Percentiles rank a stretch among this genome's conserved stretches.
These are phyloP conservation scores for Candida dubliniensis DNA, from an alignment of 1,139 yeast species.

Conservation along the genomic window DNA sequence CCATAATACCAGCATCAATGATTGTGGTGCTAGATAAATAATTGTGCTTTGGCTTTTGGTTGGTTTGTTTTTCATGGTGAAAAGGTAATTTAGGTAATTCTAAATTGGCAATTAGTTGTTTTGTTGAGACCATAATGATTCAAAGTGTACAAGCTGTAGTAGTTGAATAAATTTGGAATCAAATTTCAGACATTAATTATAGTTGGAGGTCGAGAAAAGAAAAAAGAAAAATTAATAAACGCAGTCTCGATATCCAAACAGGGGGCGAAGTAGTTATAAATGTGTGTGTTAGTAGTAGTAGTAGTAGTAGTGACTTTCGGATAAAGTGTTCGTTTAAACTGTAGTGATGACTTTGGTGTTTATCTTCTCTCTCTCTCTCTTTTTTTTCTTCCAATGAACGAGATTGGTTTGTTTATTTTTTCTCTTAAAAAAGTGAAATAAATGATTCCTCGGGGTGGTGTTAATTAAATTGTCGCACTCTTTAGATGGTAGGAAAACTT, in stretches of 20 bases:
- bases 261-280: too few relatives aligned
- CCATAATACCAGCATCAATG: slow-evolving; percentile 17
- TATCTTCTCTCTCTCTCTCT: too few relatives aligned
- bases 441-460: background rate
- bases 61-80: background rate
- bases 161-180: background rate
- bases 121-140: slow-evolving; percentile 14
- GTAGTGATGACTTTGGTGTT: too few relatives aligned
- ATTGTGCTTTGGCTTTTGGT: background rate
- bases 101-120: slow-evolving; percentile 17
- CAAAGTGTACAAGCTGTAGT: background rate
- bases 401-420: too few relatives aligned
- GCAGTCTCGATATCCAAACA: too few relatives aligned
- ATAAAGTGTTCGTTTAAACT: too few relatives aligned
- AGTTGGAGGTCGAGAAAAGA: background rate
- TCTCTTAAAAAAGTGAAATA: too few relatives aligned
- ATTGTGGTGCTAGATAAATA: background rate
- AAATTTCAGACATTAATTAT: background rate
- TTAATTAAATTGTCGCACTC: background rate
- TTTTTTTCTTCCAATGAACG: too few relatives aligned
- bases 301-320: too few relatives aligned
- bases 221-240: background rate
- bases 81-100: slow-evolving; percentile 27
- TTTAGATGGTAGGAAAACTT: too few relatives aligned
- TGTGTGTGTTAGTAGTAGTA: too few relatives aligned